phyloP scores from a whole-genome alignment of 371 early-diverging fungal genomes.

The Mortierella sp. region DNA sequence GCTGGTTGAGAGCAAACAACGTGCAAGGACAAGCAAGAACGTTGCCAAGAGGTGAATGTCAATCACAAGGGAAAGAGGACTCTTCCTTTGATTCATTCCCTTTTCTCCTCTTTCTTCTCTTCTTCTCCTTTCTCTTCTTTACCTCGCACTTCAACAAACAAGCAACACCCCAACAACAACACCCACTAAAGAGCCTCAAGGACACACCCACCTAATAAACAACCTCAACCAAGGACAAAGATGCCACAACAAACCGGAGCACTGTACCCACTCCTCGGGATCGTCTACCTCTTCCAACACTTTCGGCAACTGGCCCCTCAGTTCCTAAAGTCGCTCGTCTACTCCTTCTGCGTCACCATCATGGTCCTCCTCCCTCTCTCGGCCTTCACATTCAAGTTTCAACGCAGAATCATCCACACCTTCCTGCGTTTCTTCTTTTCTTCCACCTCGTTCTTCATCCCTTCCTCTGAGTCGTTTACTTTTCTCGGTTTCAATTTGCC shows the following conservation, averaged over 20 bases:
- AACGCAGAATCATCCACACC: conserved; percentile 14
- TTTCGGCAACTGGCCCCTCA: conserved; percentile 22
- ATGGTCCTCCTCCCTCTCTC: conserved; percentile 27
- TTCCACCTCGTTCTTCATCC: neutral
- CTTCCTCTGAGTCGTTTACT: neutral
- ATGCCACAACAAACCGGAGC: conserved; percentile 12
- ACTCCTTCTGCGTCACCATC: conserved; percentile 24
- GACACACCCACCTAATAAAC: neutral
- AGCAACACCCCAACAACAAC: neutral
- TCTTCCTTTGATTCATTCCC: neutral
- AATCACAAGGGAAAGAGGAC: neutral
- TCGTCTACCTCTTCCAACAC: conserved; percentile 23
- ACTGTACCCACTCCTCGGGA: conserved; percentile 26
- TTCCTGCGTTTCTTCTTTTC: conserved; percentile 20
- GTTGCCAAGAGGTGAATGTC: neutral
- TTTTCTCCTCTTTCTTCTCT: neutral
- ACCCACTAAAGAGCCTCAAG: neutral
- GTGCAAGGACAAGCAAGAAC: neutral
- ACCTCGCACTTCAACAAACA: neutral
- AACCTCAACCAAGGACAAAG: neutral
- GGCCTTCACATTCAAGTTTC: conserved; percentile 28
- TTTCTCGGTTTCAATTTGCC: conserved; percentile 17
- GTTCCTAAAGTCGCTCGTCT: conserved; percentile 24
- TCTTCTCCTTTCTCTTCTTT: conserved; percentile 6
- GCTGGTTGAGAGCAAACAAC: neutral